A percentile compares a stretch with the other conserved stretches of the same genome.
Conservation (phyloP, 176 grass and related monocot genomes). For the Areca catechu region DNA sequence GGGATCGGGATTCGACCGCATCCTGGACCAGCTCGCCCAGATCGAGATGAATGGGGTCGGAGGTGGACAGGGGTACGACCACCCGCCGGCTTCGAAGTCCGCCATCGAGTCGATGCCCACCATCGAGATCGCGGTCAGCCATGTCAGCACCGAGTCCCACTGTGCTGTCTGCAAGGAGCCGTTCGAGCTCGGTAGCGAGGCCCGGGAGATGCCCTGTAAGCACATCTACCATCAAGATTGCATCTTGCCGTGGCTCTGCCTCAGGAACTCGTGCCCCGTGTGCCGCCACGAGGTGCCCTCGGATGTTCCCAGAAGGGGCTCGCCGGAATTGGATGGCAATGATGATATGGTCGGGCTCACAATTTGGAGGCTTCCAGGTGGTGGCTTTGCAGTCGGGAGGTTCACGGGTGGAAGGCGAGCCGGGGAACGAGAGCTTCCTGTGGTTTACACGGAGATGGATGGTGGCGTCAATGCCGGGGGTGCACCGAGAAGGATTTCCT, state of each 20-base stretch:
- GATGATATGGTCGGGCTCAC: conserved; percentile 79
- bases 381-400: conserved; percentile 71
- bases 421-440: conserved; percentile 74
- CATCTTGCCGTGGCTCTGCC: conserved; percentile 79
- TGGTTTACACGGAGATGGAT: conserved; percentile 91
- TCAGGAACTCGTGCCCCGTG: conserved; percentile 82
- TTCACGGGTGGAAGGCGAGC: conserved; percentile 61
- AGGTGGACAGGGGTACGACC: background rate
- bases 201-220: conserved; percentile 76
- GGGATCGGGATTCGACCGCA: conserved; percentile 89
- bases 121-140: conserved; percentile 32
- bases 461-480: conserved; percentile 62
- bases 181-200: conserved; percentile 60
- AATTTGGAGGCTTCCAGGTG: conserved; percentile 92
- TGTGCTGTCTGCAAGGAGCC: conserved; percentile 95
- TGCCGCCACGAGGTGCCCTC: conserved; percentile 92
- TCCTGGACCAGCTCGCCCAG: conserved; percentile 77
- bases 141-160: conserved; percentile 42
- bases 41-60: conserved; percentile 48
- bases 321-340: background rate
- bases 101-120: conserved; percentile 84
- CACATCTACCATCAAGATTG: conserved; percentile 97
- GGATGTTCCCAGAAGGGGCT: conserved; percentile 15
- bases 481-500: conserved; percentile 65
- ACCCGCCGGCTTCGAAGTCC: conserved; percentile 75